phyloP scores from a whole-genome alignment of 495 filamentous ascomycete species.

The Penicillium canescens region DNA sequence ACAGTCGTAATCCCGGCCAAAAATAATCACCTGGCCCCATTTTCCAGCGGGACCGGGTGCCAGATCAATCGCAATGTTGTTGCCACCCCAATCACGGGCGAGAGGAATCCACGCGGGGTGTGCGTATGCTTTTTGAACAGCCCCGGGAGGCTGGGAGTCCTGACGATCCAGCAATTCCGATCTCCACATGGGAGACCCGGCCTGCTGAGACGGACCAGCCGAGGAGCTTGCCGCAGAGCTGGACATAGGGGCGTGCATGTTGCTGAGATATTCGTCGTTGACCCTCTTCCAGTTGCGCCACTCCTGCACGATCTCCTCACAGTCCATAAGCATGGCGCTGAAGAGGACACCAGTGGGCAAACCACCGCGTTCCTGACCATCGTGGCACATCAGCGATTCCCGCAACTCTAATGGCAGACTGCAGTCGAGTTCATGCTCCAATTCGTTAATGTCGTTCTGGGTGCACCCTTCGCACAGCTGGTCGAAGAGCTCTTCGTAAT shows the following conservation, averaged over 20 bases:
- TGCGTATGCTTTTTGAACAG: slow-evolving; percentile 90
- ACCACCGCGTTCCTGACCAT: slow-evolving; percentile 94
- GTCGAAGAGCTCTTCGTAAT: slow-evolving; percentile 92
- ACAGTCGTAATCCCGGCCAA: slow-evolving; percentile 96
- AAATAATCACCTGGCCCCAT: slow-evolving; percentile 97
- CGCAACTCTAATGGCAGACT: slow-evolving; percentile 91
- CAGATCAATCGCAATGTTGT: slow-evolving; percentile 92
- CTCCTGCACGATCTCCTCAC: slow-evolving; percentile 97
- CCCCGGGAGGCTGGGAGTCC: slow-evolving; percentile 80
- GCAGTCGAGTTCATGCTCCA: slow-evolving; percentile 95
- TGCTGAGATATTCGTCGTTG: slow-evolving; percentile 79
- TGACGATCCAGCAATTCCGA: slow-evolving; percentile 83
- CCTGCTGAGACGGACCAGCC: slow-evolving; percentile 52
- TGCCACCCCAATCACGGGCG: slow-evolving; percentile 96
- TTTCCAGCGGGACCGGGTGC: slow-evolving; percentile 86
- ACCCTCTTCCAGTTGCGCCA: slow-evolving; percentile 96
- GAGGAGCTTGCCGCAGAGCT: slow-evolving; percentile 70
- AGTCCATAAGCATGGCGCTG: slow-evolving; percentile 92
- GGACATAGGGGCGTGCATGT: slow-evolving; percentile 52
- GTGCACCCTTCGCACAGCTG: slow-evolving; percentile 90
- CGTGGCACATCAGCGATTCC: slow-evolving; percentile 86
- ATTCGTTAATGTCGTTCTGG: slow-evolving; percentile 91
- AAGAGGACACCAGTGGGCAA: slow-evolving; percentile 92
- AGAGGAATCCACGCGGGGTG: slow-evolving; percentile 96
- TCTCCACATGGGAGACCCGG: slow-evolving; percentile 69